Evolutionary conservation across 352 stramenopile genomes (phyloP).

Genomic region (Pythium rishiriense): DNA sequence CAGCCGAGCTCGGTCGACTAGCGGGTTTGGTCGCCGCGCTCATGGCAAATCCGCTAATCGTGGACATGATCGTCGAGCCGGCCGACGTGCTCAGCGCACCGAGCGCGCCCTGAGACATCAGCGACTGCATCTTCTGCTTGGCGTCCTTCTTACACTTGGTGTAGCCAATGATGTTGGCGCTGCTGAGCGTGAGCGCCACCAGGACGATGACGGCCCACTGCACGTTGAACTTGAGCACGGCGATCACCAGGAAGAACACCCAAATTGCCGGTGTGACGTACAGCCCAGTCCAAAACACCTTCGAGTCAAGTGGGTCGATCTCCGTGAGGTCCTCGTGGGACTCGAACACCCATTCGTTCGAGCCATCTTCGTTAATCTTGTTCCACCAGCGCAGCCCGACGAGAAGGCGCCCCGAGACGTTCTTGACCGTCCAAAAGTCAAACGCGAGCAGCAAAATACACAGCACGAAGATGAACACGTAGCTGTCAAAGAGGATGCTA

Average conservation of each 20-base stretch:
- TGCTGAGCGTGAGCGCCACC: conserved; percentile 91
- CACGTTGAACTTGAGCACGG: conserved; percentile 93
- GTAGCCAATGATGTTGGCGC: conserved; percentile 98
- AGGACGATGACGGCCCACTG: conserved; percentile 93
- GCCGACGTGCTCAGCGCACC: conserved; percentile 65
- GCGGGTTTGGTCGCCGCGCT: conserved; percentile 35
- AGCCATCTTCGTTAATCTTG: conserved; percentile 94
- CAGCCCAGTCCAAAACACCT: conserved; percentile 96
- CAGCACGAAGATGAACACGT: conserved; percentile 96
- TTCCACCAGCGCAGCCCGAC: conserved; percentile 99
- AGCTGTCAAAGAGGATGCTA: conserved; percentile 89
- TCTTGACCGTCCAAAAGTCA: conserved; percentile 99
- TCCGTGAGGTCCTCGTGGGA: conserved; percentile 90
- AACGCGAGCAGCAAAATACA: conserved; percentile 96
- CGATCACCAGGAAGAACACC: conserved; percentile 90
- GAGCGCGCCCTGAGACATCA: conserved; percentile 78
- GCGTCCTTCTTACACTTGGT: conserved; percentile 95
- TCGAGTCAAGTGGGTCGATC: conserved; percentile 87
- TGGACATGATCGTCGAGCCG: conserved; percentile 76
- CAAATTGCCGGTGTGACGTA: conserved; percentile 94
- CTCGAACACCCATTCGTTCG: conserved; percentile 97
- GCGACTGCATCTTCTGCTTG: conserved; percentile 80
- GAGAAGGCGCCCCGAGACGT: conserved; percentile 84
- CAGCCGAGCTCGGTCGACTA: conserved; percentile 15
- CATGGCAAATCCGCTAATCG: conserved; percentile 68